These are phyloP conservation scores for Russula sp. DNA, from an alignment of 768 basidiomycete species.

Conservation along the genomic window DNA sequence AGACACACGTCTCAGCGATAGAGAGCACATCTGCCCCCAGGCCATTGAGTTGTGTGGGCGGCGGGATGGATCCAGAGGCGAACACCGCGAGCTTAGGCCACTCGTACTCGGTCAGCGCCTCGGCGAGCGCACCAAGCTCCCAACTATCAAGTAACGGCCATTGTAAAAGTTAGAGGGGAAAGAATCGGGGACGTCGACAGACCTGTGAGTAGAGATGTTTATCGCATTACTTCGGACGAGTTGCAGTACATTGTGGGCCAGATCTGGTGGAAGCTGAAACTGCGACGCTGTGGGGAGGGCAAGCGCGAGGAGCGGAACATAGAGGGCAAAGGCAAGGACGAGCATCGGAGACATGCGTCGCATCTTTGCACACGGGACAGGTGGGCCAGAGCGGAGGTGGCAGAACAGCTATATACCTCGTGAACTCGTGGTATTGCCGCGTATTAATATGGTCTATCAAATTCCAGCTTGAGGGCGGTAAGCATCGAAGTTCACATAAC, in stretches of 20 bases:
- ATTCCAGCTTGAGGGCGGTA: neutral
- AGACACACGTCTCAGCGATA: slow-evolving; percentile 42
- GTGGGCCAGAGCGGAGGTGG: neutral
- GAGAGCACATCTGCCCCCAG: slow-evolving; percentile 43
- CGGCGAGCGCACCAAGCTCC: slow-evolving; percentile 56
- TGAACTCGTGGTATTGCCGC: neutral
- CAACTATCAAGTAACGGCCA: slow-evolving; percentile 41
- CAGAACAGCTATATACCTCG: slow-evolving; percentile 1
- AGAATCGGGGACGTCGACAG: neutral
- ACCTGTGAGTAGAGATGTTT: slow-evolving; percentile 22
- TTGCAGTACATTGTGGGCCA: neutral
- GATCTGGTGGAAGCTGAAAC: neutral
- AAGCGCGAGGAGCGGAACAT: slow-evolving; percentile 5
- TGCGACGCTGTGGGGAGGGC: neutral
- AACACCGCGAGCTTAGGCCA: slow-evolving; percentile 53
- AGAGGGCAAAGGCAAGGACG: neutral
- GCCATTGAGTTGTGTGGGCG: slow-evolving; percentile 37
- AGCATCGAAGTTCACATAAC: neutral
- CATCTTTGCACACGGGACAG: neutral
- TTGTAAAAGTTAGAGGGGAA: neutral
- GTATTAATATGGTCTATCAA: neutral
- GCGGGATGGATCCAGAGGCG: slow-evolving; percentile 42
- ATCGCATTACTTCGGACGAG: slow-evolving; percentile 16
- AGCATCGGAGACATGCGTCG: neutral
- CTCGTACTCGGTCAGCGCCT: slow-evolving; percentile 53